Percentiles rank a stretch among this genome's conserved stretches.
Evolutionary conservation across 2,329 filamentous ascomycete species (phyloP).

Genomic region (Penicillium verrucosum): DNA sequence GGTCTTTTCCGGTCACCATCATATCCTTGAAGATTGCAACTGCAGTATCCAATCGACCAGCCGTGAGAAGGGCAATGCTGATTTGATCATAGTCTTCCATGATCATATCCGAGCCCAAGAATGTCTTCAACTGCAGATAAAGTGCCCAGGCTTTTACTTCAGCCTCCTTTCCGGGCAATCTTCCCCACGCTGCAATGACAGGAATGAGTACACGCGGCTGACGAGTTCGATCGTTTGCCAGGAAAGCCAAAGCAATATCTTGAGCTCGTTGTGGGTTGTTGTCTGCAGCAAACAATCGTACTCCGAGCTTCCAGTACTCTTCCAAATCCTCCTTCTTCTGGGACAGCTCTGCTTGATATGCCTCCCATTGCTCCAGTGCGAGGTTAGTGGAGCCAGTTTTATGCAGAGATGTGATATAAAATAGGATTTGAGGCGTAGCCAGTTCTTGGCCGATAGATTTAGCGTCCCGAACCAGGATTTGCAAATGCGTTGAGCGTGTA

Average conservation of each 20-base stretch:
- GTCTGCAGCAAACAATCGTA: slow-evolving; percentile 49
- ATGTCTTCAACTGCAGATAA: slow-evolving; percentile 63
- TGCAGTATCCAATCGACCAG: slow-evolving; percentile 63
- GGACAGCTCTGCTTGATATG: slow-evolving; percentile 54
- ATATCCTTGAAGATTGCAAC: slow-evolving; percentile 82
- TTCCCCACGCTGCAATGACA: slow-evolving; percentile 66
- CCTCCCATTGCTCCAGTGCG: slow-evolving; percentile 64
- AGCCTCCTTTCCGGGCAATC: slow-evolving; percentile 48
- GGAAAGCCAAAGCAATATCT: slow-evolving; percentile 46
- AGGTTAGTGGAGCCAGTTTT: slow-evolving; percentile 58
- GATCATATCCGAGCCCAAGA: slow-evolving; percentile 59
- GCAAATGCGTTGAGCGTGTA: slow-evolving; percentile 58
- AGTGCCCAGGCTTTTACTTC: slow-evolving; percentile 62
- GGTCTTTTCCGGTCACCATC: slow-evolving; percentile 63
- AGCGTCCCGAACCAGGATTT: slow-evolving; percentile 64
- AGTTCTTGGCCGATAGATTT: slow-evolving; percentile 56
- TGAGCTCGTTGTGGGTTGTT: slow-evolving; percentile 49
- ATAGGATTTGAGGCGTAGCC: slow-evolving; percentile 57
- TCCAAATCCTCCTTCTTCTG: slow-evolving; percentile 38
- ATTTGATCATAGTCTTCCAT: slow-evolving; percentile 75
- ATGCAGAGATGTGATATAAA: slow-evolving; percentile 67
- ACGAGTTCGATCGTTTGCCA: slow-evolving; percentile 44
- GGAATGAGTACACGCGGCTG: slow-evolving; percentile 51
- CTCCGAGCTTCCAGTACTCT: slow-evolving; percentile 49
- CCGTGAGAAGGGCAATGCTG: slow-evolving; percentile 66